These are phyloP conservation scores for Suillus brevipes DNA, from an alignment of 768 basidiomycete genomes.

Conservation along the genomic window DNA sequence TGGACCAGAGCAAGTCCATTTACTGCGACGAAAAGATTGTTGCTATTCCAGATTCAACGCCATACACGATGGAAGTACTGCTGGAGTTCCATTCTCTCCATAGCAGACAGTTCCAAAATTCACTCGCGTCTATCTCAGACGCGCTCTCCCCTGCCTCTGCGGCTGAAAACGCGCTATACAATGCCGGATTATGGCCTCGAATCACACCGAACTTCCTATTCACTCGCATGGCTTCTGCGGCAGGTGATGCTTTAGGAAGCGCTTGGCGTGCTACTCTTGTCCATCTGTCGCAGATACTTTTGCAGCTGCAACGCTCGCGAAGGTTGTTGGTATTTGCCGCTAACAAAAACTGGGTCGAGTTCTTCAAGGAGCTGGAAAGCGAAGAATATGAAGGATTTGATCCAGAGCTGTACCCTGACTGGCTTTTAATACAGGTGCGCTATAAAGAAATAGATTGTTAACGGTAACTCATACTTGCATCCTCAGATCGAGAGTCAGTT, in stretches of 20 bases:
- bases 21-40: background rate
- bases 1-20: slow-evolving; percentile 6
- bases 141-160: background rate
- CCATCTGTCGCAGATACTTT: slow-evolving; percentile 24
- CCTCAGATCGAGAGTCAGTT: slow-evolving; percentile 28
- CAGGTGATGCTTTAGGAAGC: slow-evolving; percentile 5
- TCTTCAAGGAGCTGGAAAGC: slow-evolving; percentile 13
- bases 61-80: background rate
- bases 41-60: background rate
- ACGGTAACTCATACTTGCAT: background rate
- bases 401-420: slow-evolving; percentile 2
- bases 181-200: slow-evolving; percentile 33
- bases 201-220: slow-evolving; percentile 30
- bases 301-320: slow-evolving; percentile 34
- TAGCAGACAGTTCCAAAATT: background rate
- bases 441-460: background rate
- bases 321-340: slow-evolving; percentile 26
- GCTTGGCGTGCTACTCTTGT: slow-evolving; percentile 29
- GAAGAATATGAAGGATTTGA: slow-evolving; percentile 9
- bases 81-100: background rate
- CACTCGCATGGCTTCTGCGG: slow-evolving; percentile 20
- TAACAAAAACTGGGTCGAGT: slow-evolving; percentile 10
- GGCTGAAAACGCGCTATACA: background rate
- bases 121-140: background rate
- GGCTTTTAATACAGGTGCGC: slow-evolving; percentile 17